A percentile compares a stretch with the other conserved stretches of the same genome.
phyloP scores from a whole-genome alignment of 192 early-diverging fungal species.

The Neocallimastix lanati region DNA sequence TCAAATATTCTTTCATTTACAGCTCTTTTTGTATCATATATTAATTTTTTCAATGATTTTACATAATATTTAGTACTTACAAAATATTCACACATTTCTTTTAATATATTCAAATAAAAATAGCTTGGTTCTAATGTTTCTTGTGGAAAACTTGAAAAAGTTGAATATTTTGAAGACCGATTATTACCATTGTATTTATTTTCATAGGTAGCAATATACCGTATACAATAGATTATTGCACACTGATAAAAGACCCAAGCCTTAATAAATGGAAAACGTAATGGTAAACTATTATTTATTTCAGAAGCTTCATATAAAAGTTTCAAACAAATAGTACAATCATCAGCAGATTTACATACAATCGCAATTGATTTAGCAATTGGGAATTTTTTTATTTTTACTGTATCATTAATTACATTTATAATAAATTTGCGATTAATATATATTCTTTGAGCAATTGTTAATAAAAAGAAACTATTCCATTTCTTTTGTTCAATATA shows the following conservation, averaged over 20 bases:
- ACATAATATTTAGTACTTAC: background rate
- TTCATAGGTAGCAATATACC: background rate
- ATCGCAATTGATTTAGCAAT: background rate
- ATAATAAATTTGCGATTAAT: background rate
- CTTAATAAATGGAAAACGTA: background rate
- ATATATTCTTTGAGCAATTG: background rate
- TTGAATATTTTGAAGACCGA: background rate
- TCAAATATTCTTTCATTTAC: background rate
- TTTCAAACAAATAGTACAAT: background rate
- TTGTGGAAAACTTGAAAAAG: background rate
- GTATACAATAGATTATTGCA: background rate
- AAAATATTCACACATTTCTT: background rate
- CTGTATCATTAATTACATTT: background rate
- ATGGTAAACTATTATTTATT: background rate
- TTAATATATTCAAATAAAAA: background rate
- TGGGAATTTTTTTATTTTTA: background rate
- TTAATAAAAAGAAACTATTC: too few relatives aligned
- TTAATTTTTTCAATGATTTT: background rate
- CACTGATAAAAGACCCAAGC: background rate
- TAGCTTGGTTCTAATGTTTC: background rate
- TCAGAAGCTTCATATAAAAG: background rate
- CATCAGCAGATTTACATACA: background rate
- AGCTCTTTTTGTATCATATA: background rate
- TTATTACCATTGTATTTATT: background rate
- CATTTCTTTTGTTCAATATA: too few relatives aligned